Percentiles rank a stretch among this genome's conserved stretches.
Conservation (phyloP, 257 asterid species). For the Solanum corneliomulleri region DNA sequence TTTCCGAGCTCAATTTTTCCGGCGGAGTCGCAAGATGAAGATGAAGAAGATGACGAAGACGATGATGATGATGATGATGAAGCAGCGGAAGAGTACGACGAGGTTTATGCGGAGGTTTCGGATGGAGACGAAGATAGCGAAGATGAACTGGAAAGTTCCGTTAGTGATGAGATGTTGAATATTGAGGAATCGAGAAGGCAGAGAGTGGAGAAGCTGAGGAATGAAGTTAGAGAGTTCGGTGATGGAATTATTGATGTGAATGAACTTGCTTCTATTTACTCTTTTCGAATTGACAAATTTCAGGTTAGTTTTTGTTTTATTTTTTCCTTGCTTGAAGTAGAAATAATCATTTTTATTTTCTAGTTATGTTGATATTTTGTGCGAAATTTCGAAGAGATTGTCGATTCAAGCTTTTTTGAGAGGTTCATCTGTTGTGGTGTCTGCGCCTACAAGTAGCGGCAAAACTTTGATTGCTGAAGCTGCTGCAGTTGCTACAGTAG, state of each 20-base stretch:
- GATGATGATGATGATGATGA: conserved; percentile 26
- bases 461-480: conserved; percentile 99
- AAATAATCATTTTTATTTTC: not conserved
- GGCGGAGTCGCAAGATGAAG: conserved; percentile 32
- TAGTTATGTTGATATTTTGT: not conserved
- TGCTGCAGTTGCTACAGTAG: conserved; percentile 89
- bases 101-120: conserved; percentile 26
- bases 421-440: conserved; percentile 94
- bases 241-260: conserved; percentile 68
- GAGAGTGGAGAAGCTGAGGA: conserved; percentile 79
- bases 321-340: not conserved
- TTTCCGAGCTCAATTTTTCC: conserved; percentile 35
- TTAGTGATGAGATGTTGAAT: conserved; percentile 20
- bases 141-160: conserved; percentile 33
- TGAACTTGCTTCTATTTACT: conserved; percentile 77
- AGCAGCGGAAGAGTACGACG: conserved; percentile 61
- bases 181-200: conserved; percentile 82
- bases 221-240: conserved; percentile 82
- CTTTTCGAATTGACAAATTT: conserved; percentile 86
- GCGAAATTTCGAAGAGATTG: conserved; percentile 28
- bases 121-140: conserved; percentile 24
- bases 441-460: conserved; percentile 99
- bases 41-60: conserved; percentile 29
- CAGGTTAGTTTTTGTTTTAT: conserved; percentile 15
- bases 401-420: conserved; percentile 80